A percentile compares a stretch with the other conserved stretches of the same genome.
phyloP scores from a whole-genome alignment of 1,139 yeast genomes.

The Kodamaea arcana region DNA sequence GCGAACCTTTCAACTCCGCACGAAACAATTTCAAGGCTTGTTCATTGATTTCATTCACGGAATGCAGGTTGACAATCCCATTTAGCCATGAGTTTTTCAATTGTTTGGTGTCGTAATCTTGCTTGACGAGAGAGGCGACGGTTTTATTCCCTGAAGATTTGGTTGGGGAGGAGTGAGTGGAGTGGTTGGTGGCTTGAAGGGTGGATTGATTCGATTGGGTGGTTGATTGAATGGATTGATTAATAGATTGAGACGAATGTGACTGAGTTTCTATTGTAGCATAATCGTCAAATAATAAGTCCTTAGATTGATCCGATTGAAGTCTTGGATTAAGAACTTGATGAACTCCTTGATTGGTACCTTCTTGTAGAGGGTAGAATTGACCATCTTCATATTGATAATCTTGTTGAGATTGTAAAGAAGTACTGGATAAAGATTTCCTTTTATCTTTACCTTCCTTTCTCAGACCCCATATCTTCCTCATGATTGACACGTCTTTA shows the following conservation, averaged over 20 bases:
- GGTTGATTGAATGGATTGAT: no score
- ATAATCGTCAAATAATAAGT: no score
- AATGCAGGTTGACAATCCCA: conserved; percentile 33
- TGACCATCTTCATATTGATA: conserved; percentile 5
- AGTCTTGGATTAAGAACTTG: neutral
- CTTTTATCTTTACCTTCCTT: conserved; percentile 27
- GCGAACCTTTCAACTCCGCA: conserved; percentile 65
- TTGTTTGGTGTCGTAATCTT: conserved; percentile 31
- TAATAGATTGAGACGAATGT: no score
- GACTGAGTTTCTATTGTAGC: no score
- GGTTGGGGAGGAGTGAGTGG: conserved; percentile 9
- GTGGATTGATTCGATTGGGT: no score
- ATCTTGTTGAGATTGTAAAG: conserved; percentile 3
- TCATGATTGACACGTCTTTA: conserved; percentile 16
- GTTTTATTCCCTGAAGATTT: conserved; percentile 5
- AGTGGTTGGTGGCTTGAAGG: conserved; percentile 7
- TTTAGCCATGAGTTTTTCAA: conserved; percentile 43
- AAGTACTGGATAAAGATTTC: conserved; percentile 16
- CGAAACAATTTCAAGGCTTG: conserved; percentile 45
- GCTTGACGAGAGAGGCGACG: conserved; percentile 22
- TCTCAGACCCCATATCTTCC: conserved; percentile 30
- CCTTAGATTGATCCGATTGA: no score
- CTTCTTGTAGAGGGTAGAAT: conserved; percentile 1
- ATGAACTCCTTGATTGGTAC: neutral
- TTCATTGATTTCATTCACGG: conserved; percentile 33